Percentiles rank a stretch among this genome's conserved stretches.
Evolutionary conservation across 31 red algal species (phyloP).

Genomic region (Endocladia muricata): DNA sequence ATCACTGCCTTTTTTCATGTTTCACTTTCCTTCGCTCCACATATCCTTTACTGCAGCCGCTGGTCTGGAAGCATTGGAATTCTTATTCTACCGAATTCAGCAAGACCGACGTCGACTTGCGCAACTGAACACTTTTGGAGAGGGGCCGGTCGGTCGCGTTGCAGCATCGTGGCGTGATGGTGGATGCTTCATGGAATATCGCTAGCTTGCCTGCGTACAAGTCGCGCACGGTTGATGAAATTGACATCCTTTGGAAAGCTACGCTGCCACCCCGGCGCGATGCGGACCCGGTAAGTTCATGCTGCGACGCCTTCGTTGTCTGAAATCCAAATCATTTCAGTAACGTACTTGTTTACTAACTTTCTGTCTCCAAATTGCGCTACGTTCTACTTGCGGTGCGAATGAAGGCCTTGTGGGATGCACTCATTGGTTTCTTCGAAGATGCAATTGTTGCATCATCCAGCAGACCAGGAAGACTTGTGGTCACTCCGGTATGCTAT

Average conservation of each 20-base stretch:
- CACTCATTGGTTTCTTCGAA: conserved; percentile 48
- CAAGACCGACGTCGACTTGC: too few species aligned
- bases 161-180: too few species aligned
- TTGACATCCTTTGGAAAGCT: conserved; percentile 46
- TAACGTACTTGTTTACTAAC: too few species aligned
- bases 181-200: conserved; percentile 17
- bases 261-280: conserved; percentile 30
- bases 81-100: too few species aligned
- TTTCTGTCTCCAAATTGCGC: background rate
- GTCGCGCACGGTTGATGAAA: conserved; percentile 36
- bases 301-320: too few species aligned
- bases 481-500: conserved; percentile 44
- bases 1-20: too few species aligned
- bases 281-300: conserved; percentile 29
- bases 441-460: conserved; percentile 47
- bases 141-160: too few species aligned
- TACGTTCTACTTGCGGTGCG: background rate
- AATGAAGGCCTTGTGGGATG: conserved; percentile 42
- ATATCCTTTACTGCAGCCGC: too few species aligned
- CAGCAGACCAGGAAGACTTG: conserved; percentile 43
- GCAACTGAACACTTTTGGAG: too few species aligned
- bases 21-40: too few species aligned
- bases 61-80: too few species aligned
- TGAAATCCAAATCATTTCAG: too few species aligned
- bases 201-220: conserved; percentile 25